Conservation (phyloP, 257 asterid genomes). For the Solanum chiquidenum region DNA sequence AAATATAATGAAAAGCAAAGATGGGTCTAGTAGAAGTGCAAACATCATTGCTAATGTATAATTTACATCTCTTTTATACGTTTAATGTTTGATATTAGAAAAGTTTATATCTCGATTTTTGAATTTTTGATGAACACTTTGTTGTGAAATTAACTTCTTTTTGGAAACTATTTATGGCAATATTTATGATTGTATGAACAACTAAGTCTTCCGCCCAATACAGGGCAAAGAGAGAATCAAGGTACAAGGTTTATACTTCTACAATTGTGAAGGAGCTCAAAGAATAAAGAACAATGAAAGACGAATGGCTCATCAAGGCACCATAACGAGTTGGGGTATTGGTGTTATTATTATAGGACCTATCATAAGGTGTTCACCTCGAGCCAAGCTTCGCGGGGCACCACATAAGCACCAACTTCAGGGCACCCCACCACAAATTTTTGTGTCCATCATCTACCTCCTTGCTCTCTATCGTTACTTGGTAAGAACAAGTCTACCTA, state of each 20-base stretch:
- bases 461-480: neutral
- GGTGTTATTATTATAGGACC: too few species aligned
- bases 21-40: neutral
- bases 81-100: neutral
- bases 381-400: too few species aligned
- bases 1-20: neutral
- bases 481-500: neutral
- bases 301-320: too few species aligned
- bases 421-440: too few species aligned
- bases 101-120: neutral
- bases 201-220: neutral
- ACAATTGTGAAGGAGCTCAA: too few species aligned
- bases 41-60: neutral
- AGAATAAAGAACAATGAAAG: too few species aligned
- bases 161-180: neutral
- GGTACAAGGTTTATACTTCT: neutral
- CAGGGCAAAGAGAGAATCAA: neutral
- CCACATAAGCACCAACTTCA: too few species aligned
- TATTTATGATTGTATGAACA: neutral
- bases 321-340: too few species aligned
- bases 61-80: neutral
- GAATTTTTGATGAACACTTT: neutral
- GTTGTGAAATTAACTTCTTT: neutral
- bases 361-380: too few species aligned
- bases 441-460: neutral